Conservation (phyloP, 2,329 filamentous ascomycete species). For the Talaromyces amestolkiae region DNA sequence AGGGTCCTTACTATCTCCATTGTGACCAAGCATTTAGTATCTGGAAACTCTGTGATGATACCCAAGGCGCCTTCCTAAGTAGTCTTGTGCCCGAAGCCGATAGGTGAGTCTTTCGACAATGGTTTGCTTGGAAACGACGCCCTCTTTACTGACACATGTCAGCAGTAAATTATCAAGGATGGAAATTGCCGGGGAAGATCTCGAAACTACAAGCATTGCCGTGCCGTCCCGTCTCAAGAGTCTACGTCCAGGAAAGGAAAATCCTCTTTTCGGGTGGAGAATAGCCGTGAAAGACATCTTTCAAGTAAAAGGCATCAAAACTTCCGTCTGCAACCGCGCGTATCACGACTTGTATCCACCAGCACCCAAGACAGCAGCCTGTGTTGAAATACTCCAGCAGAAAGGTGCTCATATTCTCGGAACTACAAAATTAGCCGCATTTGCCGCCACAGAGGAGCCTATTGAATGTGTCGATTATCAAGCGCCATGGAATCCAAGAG, state of each 20-base stretch:
- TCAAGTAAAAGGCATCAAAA: slow-evolving; percentile 56
- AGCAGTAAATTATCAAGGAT: not conserved
- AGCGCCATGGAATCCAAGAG: slow-evolving; percentile 23
- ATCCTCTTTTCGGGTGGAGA: slow-evolving; percentile 58
- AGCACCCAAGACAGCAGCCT: slow-evolving; percentile 47
- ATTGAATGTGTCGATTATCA: slow-evolving; percentile 32
- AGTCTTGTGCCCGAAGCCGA: not conserved
- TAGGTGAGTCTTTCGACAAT: not conserved
- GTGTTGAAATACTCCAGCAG: slow-evolving; percentile 55
- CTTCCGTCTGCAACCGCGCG: slow-evolving; percentile 57
- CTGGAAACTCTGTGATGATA: not conserved
- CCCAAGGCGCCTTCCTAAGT: not conserved
- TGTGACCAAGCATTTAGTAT: not conserved
- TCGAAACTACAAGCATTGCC: not conserved
- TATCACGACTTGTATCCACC: slow-evolving; percentile 55
- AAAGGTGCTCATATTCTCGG: slow-evolving; percentile 53
- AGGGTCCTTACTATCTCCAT: not conserved
- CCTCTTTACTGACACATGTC: not conserved
- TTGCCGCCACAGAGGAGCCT: slow-evolving; percentile 24
- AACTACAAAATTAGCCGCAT: slow-evolving; percentile 31
- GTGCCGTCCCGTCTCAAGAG: not conserved
- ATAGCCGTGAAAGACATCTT: slow-evolving; percentile 64
- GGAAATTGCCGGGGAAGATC: not conserved
- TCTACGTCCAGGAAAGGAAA: not conserved
- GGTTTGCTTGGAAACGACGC: not conserved